Evolutionary conservation across 2,329 filamentous ascomycete genomes (phyloP).

Genomic region (Thyridium curvatum): DNA sequence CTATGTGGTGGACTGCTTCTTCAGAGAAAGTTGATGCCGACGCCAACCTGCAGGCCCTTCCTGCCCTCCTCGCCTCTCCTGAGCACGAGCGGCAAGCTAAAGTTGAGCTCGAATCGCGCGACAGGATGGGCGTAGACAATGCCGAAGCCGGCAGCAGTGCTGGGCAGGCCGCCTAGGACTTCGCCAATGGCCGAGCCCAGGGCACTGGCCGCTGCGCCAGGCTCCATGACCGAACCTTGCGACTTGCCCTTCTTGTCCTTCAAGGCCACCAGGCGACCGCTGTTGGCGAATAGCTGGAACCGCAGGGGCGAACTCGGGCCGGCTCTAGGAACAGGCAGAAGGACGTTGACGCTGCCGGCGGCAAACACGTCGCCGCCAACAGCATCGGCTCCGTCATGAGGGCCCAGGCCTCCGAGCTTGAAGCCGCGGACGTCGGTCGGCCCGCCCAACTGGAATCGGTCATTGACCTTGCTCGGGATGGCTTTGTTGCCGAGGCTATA

Average conservation of each 20-base stretch:
- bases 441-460: slow-evolving; percentile 91
- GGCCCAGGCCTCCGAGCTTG: slow-evolving; percentile 80
- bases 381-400: slow-evolving; percentile 77
- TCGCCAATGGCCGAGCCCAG: slow-evolving; percentile 60
- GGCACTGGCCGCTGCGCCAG: slow-evolving; percentile 41
- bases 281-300: slow-evolving; percentile 87
- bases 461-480: slow-evolving; percentile 74
- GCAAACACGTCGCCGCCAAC: slow-evolving; percentile 90
- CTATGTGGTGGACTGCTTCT: neutral
- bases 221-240: slow-evolving; percentile 30
- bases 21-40: slow-evolving; percentile 92
- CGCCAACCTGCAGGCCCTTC: slow-evolving; percentile 91
- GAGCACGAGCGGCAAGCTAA: slow-evolving; percentile 77
- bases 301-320: slow-evolving; percentile 80
- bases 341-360: slow-evolving; percentile 78
- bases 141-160: slow-evolving; percentile 78
- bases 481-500: slow-evolving; percentile 44
- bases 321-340: slow-evolving; percentile 76
- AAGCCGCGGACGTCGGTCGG: slow-evolving; percentile 95
- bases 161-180: slow-evolving; percentile 70
- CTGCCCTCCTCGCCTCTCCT: slow-evolving; percentile 79
- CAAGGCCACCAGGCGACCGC: slow-evolving; percentile 75
- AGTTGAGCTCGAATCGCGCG: slow-evolving; percentile 92
- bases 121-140: slow-evolving; percentile 93
- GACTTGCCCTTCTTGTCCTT: slow-evolving; percentile 41